These are phyloP conservation scores for Globisporangium recalcitrans DNA, from an alignment of 352 stramenopile species.

Conservation along the genomic window DNA sequence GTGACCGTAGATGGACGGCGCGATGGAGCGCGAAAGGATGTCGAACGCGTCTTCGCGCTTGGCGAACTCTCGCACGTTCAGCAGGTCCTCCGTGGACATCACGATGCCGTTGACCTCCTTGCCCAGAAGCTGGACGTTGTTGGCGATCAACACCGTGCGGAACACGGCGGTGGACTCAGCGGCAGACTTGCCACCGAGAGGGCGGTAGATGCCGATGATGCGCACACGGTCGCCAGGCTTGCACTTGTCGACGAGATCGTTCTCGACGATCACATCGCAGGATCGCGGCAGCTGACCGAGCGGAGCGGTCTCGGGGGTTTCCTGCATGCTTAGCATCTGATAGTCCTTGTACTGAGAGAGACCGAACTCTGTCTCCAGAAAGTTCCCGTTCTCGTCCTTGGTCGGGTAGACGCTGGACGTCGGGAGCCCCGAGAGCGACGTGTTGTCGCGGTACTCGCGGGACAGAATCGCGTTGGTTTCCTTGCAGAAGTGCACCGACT, in stretches of 20 bases:
- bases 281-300: constrained; percentile 96
- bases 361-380: constrained; percentile 97
- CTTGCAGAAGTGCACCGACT: constrained; percentile 97
- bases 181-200: constrained; percentile 76
- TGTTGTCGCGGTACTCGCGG: constrained; percentile 96
- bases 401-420: constrained; percentile 92
- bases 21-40: constrained; percentile 93
- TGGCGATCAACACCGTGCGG: constrained; percentile 94
- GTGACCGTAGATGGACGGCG: constrained; percentile 98
- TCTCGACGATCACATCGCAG: constrained; percentile 97
- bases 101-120: constrained; percentile 91
- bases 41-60: constrained; percentile 88
- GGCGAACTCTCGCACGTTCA: constrained; percentile 91
- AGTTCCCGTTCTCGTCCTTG: constrained; percentile 95
- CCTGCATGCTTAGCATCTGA: constrained; percentile 90
- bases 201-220: constrained; percentile 93
- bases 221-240: constrained; percentile 98
- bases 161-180: constrained; percentile 90
- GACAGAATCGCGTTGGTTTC: constrained; percentile 91
- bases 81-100: constrained; percentile 89
- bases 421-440: constrained; percentile 88
- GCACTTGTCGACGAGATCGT: constrained; percentile 98
- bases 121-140: constrained; percentile 94
- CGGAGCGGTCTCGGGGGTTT: constrained; percentile 91
- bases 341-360: constrained; percentile 98